Conservation (phyloP, 208 protist genomes). For the Crithidia bombi region DNA sequence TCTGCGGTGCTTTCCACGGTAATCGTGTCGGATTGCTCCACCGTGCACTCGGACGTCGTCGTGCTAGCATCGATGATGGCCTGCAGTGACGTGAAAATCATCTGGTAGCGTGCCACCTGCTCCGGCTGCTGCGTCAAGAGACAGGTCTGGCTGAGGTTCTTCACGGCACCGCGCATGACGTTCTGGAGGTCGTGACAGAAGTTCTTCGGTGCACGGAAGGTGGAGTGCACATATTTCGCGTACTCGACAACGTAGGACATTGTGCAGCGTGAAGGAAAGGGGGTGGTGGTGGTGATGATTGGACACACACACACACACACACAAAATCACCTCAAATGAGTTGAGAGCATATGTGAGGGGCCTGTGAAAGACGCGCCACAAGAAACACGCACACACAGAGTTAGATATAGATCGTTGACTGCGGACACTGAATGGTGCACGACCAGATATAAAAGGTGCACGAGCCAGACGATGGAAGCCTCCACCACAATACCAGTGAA, state of each 20-base stretch:
- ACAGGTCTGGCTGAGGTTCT: slow-evolving; percentile 11
- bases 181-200: slow-evolving; percentile 25
- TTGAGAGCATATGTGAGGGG: too few species aligned
- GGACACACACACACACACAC: neutral
- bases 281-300: too few species aligned
- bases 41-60: slow-evolving; percentile 5
- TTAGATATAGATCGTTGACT: too few species aligned
- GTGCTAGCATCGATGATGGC: slow-evolving; percentile 2
- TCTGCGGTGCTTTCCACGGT: slow-evolving; percentile 1
- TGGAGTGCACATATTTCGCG: slow-evolving; percentile 4
- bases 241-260: slow-evolving; percentile 31
- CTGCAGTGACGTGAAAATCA: slow-evolving; percentile 5
- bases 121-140: neutral
- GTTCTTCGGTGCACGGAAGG: slow-evolving; percentile 7
- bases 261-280: neutral
- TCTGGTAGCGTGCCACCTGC: slow-evolving; percentile 15
- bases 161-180: slow-evolving; percentile 24
- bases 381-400: neutral
- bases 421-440: too few species aligned
- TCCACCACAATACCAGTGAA: too few species aligned
- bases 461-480: too few species aligned
- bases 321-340: neutral
- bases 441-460: too few species aligned
- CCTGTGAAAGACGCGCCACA: too few species aligned
- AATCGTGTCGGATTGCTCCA: slow-evolving; percentile 2